A percentile compares a stretch with the other conserved stretches of the same genome.
Evolutionary conservation across 352 stramenopile species (phyloP).

Genomic region (Phytophthora multivora): DNA sequence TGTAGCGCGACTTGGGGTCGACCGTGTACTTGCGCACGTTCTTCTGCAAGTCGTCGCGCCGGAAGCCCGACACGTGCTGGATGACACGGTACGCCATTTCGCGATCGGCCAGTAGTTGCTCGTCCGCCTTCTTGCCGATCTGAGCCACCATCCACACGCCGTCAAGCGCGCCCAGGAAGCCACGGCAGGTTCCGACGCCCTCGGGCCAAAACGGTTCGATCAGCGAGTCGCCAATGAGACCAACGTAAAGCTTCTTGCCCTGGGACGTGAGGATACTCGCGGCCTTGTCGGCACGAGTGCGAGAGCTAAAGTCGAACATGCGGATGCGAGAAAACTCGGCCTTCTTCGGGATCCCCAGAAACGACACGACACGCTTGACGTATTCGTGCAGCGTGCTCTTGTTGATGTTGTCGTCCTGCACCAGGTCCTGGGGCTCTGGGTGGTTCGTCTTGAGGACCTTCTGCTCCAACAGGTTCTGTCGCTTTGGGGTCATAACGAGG

Average conservation of each 20-base stretch:
- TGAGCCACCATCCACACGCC: constrained; percentile 80
- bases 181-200: constrained; percentile 79
- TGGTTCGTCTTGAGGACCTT: constrained; percentile 76
- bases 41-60: constrained; percentile 75
- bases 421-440: constrained; percentile 61
- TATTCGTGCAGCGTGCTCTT: constrained; percentile 61
- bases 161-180: constrained; percentile 82
- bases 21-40: constrained; percentile 86
- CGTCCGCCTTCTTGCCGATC: constrained; percentile 70
- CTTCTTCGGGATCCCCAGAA: constrained; percentile 76
- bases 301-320: constrained; percentile 86
- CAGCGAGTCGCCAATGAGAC: constrained; percentile 77
- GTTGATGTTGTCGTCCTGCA: constrained; percentile 76
- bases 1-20: constrained; percentile 77
- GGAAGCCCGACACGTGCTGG: constrained; percentile 78
- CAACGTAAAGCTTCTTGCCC: constrained; percentile 82
- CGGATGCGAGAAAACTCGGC: constrained; percentile 67
- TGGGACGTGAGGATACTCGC: constrained; percentile 65
- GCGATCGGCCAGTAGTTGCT: constrained; percentile 73
- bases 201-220: constrained; percentile 90
- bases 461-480: constrained; percentile 74
- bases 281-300: constrained; percentile 75
- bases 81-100: constrained; percentile 80
- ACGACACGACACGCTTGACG: constrained; percentile 69
- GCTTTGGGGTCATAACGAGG: constrained; percentile 85